Base-by-base conservation (phyloP, 495 filamentous ascomycete genomes). In the Aspergillus sclerotiicarbonarius region DNA sequence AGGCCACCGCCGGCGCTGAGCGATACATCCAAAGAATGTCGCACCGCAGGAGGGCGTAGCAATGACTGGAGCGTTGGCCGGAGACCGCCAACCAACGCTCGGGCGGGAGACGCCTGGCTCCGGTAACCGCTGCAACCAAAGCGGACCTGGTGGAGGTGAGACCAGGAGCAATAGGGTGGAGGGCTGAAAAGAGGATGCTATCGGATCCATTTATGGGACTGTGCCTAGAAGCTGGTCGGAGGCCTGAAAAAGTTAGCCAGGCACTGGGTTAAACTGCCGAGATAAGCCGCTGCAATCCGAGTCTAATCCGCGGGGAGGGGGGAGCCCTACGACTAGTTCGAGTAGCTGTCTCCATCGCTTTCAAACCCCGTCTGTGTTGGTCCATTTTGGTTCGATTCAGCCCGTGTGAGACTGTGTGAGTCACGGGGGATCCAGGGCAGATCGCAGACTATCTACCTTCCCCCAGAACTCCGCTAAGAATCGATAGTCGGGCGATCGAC, bases 401-500 rank as follows among this genome's bases (percentile, higher is more conserved):
- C 37, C n/a, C 37, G 37, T 41, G 37, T 25, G 25, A 41, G 37
- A 6, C n/a, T 12, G 37, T 41, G 37, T 25, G 25, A 41, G 37
- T n/a, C 37, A 41, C 37, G 33, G 33, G 33, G 13, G 9, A 25
- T 25, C 6, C 19, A n/a, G 20, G 46, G 21, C 13, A 49, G 46
- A 12, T 47, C 44, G 21, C 16, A 25, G 4, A 6, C 18, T 12
- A 12, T 13, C 9, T 19, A 12, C 19, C 8, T 9, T 15, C 21
- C 8, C 16, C 30, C 45, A 37, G 16, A 16, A 13, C 44, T 20
- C 16, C 37, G 39, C 35, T 51, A 30, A 57, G 56, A 57, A 48
- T 47, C 59, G 54, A 61, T 61, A 61, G 59, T 61, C 52, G 35
- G 49, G 44, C 49, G 59, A 57, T 61, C 53, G 59, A 61, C 56